Evolutionary conservation across 345 rosid species (phyloP), one percentile per base, ranked within the genome.

Genomic region (Eucalyptus urophylla): DNA sequence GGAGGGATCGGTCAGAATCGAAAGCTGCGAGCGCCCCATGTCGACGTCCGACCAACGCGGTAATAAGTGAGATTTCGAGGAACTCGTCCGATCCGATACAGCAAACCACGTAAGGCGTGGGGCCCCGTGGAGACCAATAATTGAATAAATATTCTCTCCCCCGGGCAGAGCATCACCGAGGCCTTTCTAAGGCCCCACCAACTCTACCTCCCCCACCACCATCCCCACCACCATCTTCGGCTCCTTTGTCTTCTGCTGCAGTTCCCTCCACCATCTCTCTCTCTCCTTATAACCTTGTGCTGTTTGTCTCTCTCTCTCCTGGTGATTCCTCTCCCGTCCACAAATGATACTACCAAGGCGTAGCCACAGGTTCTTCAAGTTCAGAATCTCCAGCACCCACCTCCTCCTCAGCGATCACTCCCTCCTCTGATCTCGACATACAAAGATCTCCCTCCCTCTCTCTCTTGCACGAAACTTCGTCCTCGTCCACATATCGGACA

Each of bases 281-380:
- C 5, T 16, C 24, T 11, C 25, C 10, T 33, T 37, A 37, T 21
- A 72, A 13, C 83, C 47, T 37, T 2, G 8, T 21, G 83, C 47
- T 72, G 83, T 37, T 37, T 8, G 58, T 67, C 76, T 62, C 4
- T 29, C 67, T 33, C 45, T 12, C 27, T 62, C 51, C 2, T 49
- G 15, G 40, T 14, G 45, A 85, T 86, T 88, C 45, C 81, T 86
- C 86, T 90, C 65, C 53, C 58, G 81, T 92, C 94, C 94, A 94
- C 95, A 94, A 90, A 97, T 96, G 98, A 94, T 81, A 91, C 72
- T 92, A 33, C 87, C 93, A 37, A 93, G 91, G 93, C 94, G 92
- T 91, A 29, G 94, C 91, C 93, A 93, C 49, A 94, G 96, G 92
- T 96, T 94, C 92, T 95, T 96, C 96, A 96, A 95, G 90, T 97